Percentiles rank a stretch among this genome's conserved stretches.
Conservation (phyloP, 208 protist genomes). For the Angomonas deanei region DNA sequence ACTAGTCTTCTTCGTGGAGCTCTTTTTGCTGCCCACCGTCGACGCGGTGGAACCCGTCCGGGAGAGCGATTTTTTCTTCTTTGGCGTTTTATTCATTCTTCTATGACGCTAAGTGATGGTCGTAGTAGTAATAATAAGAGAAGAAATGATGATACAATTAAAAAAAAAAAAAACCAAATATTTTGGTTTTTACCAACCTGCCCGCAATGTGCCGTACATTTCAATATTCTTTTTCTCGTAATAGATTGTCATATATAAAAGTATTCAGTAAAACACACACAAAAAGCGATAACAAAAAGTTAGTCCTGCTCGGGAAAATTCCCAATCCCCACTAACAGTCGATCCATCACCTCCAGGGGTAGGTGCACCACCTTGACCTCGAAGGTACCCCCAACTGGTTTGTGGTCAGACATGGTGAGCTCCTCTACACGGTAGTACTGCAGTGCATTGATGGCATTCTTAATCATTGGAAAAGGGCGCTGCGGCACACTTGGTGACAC, state of each 20-base stretch:
- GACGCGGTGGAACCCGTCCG: too few species aligned
- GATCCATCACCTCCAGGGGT: conserved; percentile 16
- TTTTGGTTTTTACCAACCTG: too few species aligned
- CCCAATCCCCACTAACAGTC: conserved; percentile 10
- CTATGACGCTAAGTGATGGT: too few species aligned
- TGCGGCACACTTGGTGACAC: neutral
- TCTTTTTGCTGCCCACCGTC: neutral
- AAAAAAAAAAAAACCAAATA: neutral
- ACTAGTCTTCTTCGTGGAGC: too few species aligned
- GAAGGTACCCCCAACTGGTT: conserved; percentile 42
- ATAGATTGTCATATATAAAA: too few species aligned
- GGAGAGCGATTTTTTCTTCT: too few species aligned
- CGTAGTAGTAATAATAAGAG: neutral
- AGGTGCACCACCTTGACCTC: conserved; percentile 30
- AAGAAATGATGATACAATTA: neutral
- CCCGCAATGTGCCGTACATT: too few species aligned
- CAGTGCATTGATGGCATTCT: conserved; percentile 23
- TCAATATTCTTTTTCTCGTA: too few species aligned
- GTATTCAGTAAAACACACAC: neutral
- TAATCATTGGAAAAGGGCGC: conserved; percentile 18
- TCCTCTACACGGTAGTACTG: conserved; percentile 22
- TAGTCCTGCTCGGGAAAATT: neutral
- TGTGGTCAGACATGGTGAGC: conserved; percentile 39
- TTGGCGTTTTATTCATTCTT: too few species aligned
- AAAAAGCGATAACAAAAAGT: neutral